Percentiles rank a stretch among this genome's conserved stretches.
Conservation (phyloP, 345 rosid species). For the Lepidium sativum region DNA sequence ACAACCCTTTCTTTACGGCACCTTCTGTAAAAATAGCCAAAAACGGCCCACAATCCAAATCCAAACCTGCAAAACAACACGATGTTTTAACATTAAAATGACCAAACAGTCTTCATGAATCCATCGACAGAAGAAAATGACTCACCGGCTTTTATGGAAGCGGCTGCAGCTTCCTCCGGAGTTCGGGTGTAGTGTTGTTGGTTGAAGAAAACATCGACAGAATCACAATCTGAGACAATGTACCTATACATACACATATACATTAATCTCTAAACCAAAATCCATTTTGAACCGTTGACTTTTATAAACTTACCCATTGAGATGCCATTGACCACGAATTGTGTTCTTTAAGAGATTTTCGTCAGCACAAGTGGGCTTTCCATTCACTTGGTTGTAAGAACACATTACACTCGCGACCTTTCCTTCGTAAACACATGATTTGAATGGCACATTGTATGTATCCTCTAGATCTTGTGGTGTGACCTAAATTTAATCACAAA, state of each 20-base stretch:
- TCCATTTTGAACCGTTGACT: background rate
- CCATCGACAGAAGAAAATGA: background rate
- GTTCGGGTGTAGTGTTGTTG: constrained; percentile 72
- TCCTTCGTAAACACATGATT: constrained; percentile 77
- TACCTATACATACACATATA: constrained; percentile 34
- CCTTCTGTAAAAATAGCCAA: constrained; percentile 58
- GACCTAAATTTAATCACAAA: constrained; percentile 38
- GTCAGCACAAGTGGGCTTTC: constrained; percentile 94
- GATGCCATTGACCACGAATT: constrained; percentile 86
- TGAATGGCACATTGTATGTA: constrained; percentile 83
- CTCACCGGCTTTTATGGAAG: constrained; percentile 63
- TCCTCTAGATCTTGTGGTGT: constrained; percentile 89
- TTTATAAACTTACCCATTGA: constrained; percentile 48
- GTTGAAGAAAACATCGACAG: constrained; percentile 64
- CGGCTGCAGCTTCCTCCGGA: constrained; percentile 85
- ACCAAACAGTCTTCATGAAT: too few species aligned
- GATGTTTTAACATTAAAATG: background rate
- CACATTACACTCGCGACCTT: constrained; percentile 95
- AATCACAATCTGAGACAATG: constrained; percentile 89
- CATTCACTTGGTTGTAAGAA: constrained; percentile 94
- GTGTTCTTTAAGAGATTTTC: constrained; percentile 62
- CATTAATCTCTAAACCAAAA: background rate
- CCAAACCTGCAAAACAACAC: constrained; percentile 43
- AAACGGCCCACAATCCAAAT: constrained; percentile 89
- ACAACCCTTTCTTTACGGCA: constrained; percentile 45